phyloP scores from a whole-genome alignment of 2,329 filamentous ascomycete species.

The Apiospora kogelbergensis region DNA sequence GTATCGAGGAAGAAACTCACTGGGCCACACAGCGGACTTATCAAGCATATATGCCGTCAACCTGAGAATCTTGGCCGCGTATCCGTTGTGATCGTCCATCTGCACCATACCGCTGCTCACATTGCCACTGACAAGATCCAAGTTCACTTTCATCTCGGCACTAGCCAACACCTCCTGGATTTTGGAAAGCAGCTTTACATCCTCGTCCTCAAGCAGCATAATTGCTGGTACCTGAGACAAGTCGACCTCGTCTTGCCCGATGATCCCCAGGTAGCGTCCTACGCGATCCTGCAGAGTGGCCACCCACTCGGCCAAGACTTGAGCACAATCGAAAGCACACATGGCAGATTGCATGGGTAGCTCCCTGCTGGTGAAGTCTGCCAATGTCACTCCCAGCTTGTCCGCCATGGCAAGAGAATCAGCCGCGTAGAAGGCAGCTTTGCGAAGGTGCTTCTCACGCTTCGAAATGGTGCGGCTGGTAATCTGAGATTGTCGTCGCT shows the following conservation, averaged over 20 bases:
- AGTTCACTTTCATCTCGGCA: conserved; percentile 76
- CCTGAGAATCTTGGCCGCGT: conserved; percentile 80
- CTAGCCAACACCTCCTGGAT: conserved; percentile 75
- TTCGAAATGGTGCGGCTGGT: conserved; percentile 57
- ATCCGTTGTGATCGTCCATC: conserved; percentile 67
- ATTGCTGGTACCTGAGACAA: conserved; percentile 78
- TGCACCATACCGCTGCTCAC: conserved; percentile 52
- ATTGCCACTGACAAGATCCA: conserved; percentile 48
- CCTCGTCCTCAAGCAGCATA: conserved; percentile 89
- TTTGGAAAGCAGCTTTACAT: conserved; percentile 80
- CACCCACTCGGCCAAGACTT: conserved; percentile 93
- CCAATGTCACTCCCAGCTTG: conserved; percentile 80
- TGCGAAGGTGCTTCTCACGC: conserved; percentile 83
- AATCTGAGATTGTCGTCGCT: conserved; percentile 25
- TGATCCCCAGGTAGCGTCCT: conserved; percentile 82
- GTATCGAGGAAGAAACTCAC: conserved; percentile 48
- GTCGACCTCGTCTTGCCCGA: conserved; percentile 82
- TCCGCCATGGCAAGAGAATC: conserved; percentile 89
- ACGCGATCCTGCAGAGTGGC: conserved; percentile 91
- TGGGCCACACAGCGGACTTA: conserved; percentile 89
- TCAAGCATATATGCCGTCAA: conserved; percentile 85
- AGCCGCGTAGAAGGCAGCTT: conserved; percentile 93
- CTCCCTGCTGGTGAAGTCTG: conserved; percentile 79
- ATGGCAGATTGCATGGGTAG: conserved; percentile 87
- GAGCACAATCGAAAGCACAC: conserved; percentile 90